Conservation (phyloP, 2,329 filamentous ascomycete species). For the Fusarium guadeloupense region DNA sequence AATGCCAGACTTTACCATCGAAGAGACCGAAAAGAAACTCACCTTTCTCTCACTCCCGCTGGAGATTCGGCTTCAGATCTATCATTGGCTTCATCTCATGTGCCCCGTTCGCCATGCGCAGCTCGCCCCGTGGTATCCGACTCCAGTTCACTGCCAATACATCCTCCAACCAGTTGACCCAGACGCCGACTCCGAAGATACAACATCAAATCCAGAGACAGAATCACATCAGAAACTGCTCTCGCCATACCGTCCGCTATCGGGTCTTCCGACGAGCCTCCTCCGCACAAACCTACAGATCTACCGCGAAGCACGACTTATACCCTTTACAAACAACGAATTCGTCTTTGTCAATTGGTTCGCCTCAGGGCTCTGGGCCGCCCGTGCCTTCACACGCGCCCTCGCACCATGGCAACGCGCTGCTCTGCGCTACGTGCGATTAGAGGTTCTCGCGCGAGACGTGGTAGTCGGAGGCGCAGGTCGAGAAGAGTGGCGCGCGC, state of each 20-base stretch:
- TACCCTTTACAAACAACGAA: conserved; percentile 56
- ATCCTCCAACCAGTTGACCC: conserved; percentile 38
- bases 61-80: conserved; percentile 59
- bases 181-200: background rate
- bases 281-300: conserved; percentile 52
- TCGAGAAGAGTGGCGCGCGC: conserved; percentile 47
- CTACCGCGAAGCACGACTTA: conserved; percentile 52
- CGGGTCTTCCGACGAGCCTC: conserved; percentile 53
- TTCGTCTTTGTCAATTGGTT: conserved; percentile 60
- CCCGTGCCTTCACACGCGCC: conserved; percentile 48
- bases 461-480: conserved; percentile 43
- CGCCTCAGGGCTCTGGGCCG: conserved; percentile 55
- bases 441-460: conserved; percentile 54
- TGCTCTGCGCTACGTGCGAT: conserved; percentile 51
- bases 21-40: background rate
- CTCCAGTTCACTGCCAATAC: conserved; percentile 47
- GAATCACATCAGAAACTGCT: conserved; percentile 33
- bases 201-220: background rate
- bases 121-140: conserved; percentile 54
- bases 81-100: conserved; percentile 52
- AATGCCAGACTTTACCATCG: conserved; percentile 7
- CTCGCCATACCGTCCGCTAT: conserved; percentile 49
- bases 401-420: conserved; percentile 54
- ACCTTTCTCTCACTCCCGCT: conserved; percentile 50
- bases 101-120: conserved; percentile 51